Evolutionary conservation across 2,329 filamentous ascomycete genomes (phyloP), one percentile per base, ranked within the genome.

Genomic region (Teratosphaeria epicoccoides): DNA sequence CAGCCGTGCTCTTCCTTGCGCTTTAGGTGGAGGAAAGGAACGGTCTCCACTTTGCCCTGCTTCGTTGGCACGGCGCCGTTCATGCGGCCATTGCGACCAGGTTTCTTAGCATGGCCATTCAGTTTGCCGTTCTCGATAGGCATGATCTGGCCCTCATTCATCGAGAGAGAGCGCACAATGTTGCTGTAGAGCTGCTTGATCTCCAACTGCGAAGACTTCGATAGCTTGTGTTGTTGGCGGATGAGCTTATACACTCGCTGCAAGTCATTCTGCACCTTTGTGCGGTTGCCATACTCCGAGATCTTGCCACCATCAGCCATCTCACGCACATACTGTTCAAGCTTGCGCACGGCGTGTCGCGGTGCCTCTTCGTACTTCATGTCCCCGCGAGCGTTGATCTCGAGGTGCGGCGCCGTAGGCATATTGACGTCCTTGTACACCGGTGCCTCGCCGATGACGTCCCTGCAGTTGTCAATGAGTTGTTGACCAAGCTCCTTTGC

Each of bases 271-370:
- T 97, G 93, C 28, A 98, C 93, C 79, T 97, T 98, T 59, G 90
- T 93, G 43, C 93, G 85, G 75, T 95, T 97, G 67, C 91, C 93
- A 68, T 98, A 98, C 70, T 98, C 93, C 25, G 91, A 95, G 62
- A 98, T 94, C 73, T 96, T 97, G 66, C 93, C 93, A 57, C 93
- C 93, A 61, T 96, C 90, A 9, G 91, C 91, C 93, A 98, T 97
- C 70, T 97, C 89, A 66, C 88, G 88, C 47, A 98, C 93, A 64
- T 98, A 98, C 70, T 97, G 91, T 74, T 98, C 93, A 44, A 98
- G 81, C 74, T 98, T 98, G 63, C 93, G 85, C 68, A 91, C 93
- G 68, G 88, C 95, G 28, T 87, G 77, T 50, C 93, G 82, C 50
- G 90, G 87, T 6, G 85, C 80, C 70, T 98, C 93, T 65, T 90